Conservation (phyloP, 1,139 yeast genomes). For the Pichia sp. region DNA sequence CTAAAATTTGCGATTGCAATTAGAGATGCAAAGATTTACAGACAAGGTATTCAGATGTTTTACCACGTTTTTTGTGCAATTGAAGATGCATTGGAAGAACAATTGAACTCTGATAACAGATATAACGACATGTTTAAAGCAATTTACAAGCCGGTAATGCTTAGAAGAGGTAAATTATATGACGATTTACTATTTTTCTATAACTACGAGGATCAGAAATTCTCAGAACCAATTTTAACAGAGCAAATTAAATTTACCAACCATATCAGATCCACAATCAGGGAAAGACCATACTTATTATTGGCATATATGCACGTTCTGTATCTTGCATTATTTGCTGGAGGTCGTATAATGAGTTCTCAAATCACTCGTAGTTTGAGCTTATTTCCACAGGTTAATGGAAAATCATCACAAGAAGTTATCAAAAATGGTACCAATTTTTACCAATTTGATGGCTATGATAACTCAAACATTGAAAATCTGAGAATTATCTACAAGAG, state of each 20-base stretch:
- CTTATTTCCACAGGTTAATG: conserved; percentile 64
- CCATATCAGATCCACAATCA: conserved; percentile 47
- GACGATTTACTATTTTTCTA: conserved; percentile 64
- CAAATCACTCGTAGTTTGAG: conserved; percentile 60
- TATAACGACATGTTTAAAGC: conserved; percentile 37
- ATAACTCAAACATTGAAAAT: conserved; percentile 37
- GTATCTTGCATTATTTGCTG: conserved; percentile 83
- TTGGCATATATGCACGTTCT: conserved; percentile 83
- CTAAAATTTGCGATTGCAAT: conserved; percentile 68
- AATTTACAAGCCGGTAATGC: conserved; percentile 67
- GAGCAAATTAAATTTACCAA: conserved; percentile 55
- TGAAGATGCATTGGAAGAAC: conserved; percentile 46
- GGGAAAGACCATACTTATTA: conserved; percentile 59
- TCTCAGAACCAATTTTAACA: conserved; percentile 46
- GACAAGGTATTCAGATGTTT: conserved; percentile 75
- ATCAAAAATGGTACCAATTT: conserved; percentile 59
- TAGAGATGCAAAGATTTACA: conserved; percentile 64
- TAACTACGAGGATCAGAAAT: conserved; percentile 45
- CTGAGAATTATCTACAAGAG: conserved; percentile 62
- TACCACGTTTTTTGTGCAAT: conserved; percentile 68
- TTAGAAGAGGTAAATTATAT: conserved; percentile 50
- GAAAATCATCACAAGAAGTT: conserved; percentile 54
- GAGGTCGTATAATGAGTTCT: conserved; percentile 69
- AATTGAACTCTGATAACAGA: conserved; percentile 36
- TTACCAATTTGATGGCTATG: conserved; percentile 63